Base-by-base conservation (phyloP, 495 filamentous ascomycete species). In the Aspergillus funiculosus region DNA sequence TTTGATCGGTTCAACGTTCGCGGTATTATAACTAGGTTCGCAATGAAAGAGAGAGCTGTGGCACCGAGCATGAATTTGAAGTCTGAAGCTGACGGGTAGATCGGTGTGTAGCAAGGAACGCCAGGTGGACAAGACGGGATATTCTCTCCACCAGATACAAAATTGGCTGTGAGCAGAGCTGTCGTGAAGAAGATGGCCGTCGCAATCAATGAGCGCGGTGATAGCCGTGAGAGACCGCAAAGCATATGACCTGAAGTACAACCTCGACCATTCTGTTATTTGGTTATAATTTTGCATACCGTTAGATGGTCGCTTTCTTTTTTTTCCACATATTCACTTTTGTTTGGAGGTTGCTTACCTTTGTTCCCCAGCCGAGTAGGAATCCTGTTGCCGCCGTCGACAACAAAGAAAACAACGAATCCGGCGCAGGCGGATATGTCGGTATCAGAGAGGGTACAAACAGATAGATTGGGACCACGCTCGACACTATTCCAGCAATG, bases 241-340 rank as follows among this genome's bases (percentile, higher is more conserved):
- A 82, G 71, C 68, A 82, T 79, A 54, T 82, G 78, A 22, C 78
- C 78, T 1, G 76, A 79, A 9, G 78, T 80, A 48, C 78, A 81
- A 19, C 78, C 78, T 32, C 67, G 67, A 15, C 69, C 72, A 51
- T 66, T 69, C 69, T 76, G 43, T 21, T 30, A 7, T n/a, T n/a
- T n/a, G n/a, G n/a, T n/a, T n/a, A n/a, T n/a, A n/a, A n/a, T 43
- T 38, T 18, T 37, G 37, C 2, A 26, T 19, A 4, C 28, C 1
- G 30, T 47, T 43, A 47, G 31, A 25, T 17, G 15, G 13, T 4
- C 14, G 43, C 51, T 34, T 50, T 44, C 25, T 31, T 27, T 31
- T 29, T 29, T 36, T 21, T 18, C 11, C 9, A n/a, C n/a, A 31
- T n/a, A 19, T 5, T 9, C 22, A 3, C 4, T 3, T 21, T 19